Evolutionary conservation across 1,284 basidiomycete genomes (phyloP), one percentile per base, ranked within the genome.

Genomic region (Rugiboletus extremiorientalis): DNA sequence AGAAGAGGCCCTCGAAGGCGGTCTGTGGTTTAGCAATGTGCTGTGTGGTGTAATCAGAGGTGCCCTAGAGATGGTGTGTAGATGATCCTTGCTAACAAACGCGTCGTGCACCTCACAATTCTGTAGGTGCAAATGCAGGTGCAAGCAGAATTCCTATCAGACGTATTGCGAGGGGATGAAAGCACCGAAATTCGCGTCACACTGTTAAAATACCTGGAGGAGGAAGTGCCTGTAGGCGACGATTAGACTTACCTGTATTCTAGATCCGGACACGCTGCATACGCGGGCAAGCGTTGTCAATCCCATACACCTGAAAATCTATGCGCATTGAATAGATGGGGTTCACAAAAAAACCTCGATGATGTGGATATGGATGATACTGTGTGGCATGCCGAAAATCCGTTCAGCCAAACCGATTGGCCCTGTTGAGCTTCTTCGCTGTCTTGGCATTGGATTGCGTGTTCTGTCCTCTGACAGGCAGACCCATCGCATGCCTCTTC

Each of bases 21-120:
- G 95, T 1, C 76, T 99, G 34, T 97, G 94, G 94, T 99, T 96
- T 74, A 94, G 92, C 71, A 99, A 99, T 72, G 89, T 99, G 30
- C 77, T 97, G 1, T 96, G 94, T 63, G 97, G 97, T 5, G 96
- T 99, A 2, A 74, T 99, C 47, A 80, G 96, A 53, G 97, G 97
- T 2, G 87, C 95, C 27, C 73, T 99, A 50, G 97, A 99, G 76
- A 99, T 99, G 97, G 97, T 97, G 65, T 63, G 83, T 77, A 25
- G 41, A 36, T 33, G 25, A 12, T 28, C 46, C 28, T 30, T 30
- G 49, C 46, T 47, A 20, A 50, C 36, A 44, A 46, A 49, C 46
- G 53, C 52, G 43, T 33, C 56, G 49, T 56, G 62, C 50, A 57
- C 60, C 55, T 59, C 45, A 60, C 54, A 59, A 25, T 55, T 52